Base-by-base conservation (phyloP, 2,329 filamentous ascomycete species). In the Fusarium concolor region DNA sequence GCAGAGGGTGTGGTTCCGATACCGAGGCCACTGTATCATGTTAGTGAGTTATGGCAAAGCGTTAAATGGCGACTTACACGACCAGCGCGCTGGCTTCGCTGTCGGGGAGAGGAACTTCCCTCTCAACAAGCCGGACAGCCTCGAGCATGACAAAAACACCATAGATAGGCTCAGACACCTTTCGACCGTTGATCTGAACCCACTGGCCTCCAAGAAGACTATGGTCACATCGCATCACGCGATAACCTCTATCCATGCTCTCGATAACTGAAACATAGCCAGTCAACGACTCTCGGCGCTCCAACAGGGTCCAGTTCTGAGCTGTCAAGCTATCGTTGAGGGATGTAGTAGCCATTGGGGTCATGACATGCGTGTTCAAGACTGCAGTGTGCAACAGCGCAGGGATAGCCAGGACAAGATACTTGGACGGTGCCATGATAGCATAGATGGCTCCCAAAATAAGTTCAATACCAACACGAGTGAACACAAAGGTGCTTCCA, bases 121-220 rank as follows among this genome's bases (percentile, higher is more conserved):
- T 83, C 71, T 96, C 84, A 24, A 97, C 85, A 31, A 99, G 85
- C 22, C 96, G 88, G 9, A 98, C 91, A 5, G 95, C 93, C 78
- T 99, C 96, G 2, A 99, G 87, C 86, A 97, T 96, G 26, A 93
- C 90, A 77, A 99, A 99, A n/a, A 98, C 91, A 11, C 93, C 91
- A 76, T 98, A 99, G 56, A 99, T 93, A 1, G 95, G 93, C 79
- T 99, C 96, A 12, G 88, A 87, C 18, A 93, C 85, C 65, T 75
- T 81, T 50, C 80, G 84, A 62, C 76, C 90, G 78, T 73, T 79
- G 70, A 80, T 82, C 39, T 83, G 83, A 14, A 90, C 86, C 95
- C 95, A 99, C 79, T 97, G 92, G 35, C 96, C 96, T 39, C 96
- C 96, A 2, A 99, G 85, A 31, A 99, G 84, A 74, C 94, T 97